Evolutionary conservation across 345 rosid species (phyloP), one percentile per base, ranked within the genome.

Genomic region (Populus alba): DNA sequence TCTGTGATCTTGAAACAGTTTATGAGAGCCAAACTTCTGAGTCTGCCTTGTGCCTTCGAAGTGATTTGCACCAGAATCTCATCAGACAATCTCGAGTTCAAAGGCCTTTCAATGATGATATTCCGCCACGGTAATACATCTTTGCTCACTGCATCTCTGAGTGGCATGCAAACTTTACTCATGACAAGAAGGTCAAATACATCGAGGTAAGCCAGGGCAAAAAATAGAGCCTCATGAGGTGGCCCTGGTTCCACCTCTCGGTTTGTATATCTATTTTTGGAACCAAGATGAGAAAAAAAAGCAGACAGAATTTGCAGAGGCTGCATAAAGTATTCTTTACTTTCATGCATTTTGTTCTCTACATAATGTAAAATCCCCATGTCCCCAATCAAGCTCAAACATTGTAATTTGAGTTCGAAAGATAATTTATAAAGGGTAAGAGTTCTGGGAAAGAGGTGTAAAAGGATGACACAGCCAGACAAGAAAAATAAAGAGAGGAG

Each of bases 181-280:
- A 88, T 79, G 49, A 84, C 81, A 62, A 93, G 88, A 83, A 93
- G 91, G 81, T 94, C 93, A 13, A 66, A 77, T 13, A 90, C 47
- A 69, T 87, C 86, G 76, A 93, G 97, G 76, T 87, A 89, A 55
- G 92, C 85, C 74, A 93, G 79, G 31, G 89, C 91, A 37, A 92
- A 79, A 57, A 87, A 77, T 66, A 90, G 55, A 65, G 93, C 90
- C 57, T 91, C 91, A 75, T 86, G 87, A 37, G 92, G 91, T 47
- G 87, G 81, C 65, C 84, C 82, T 74, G 84, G 70, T 70, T 72
- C 78, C 7, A 18, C 65, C 27, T 62, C 73, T 35, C 1, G 65
- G 53, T 65, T 77, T 47, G 45, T 22, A 47, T 15, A 5, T 13
- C 66, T 63, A 8, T 70, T 37, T 10, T 29, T 23, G 13, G 38